Base-by-base conservation (phyloP, 306 rosid species). In the Citrullus colocynthis region DNA sequence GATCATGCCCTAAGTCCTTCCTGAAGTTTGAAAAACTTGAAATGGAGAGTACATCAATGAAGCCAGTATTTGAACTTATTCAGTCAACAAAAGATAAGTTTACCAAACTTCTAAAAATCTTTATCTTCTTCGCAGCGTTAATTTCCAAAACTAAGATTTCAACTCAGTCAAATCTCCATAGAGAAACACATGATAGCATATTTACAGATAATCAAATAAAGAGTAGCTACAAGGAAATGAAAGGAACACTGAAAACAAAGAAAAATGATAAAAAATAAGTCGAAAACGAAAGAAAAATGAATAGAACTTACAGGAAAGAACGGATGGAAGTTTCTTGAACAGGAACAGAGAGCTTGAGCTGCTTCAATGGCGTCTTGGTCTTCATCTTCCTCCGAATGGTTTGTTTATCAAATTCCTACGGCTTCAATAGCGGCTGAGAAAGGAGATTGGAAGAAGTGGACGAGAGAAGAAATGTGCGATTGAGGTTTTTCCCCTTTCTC, bases 331-430 rank as follows among this genome's bases (percentile, higher is more conserved):
- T 83, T 89, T 92, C 87, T 83, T 95, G 97, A 84, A 84, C 91
- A 15, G 97, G 97, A 85, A 89, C 97, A 3, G 91, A 84, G 60
- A 95, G 98, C 87, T 91, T 91, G 74, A 96, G 97, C 67, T 85
- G 97, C 90, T 82, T 95, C 87, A 88, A 83, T 71, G 98, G 98
- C 76, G 89, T 83, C 88, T 87, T 96, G 55, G 91, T 86, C 90
- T 91, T 92, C 99, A 92, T 93, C 67, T 74, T 80, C 2, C 39
- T 73, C 32, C 42, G 51, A 39, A 42, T 15, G 44, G 44, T 17
- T 18, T 14, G 16, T 80, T 20, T 34, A 52, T 36, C 75, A 24
- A 5, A 30, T 24, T 57, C 17, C 51, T 55, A 70, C 79, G 82
- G 80, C 76, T 36, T 42, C 12, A 59, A 67, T 37, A 12, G 32